Evolutionary conservation across 2,329 filamentous ascomycete species (phyloP), one percentile per base, ranked within the genome.

Genomic region (Alternaria gansuensis): DNA sequence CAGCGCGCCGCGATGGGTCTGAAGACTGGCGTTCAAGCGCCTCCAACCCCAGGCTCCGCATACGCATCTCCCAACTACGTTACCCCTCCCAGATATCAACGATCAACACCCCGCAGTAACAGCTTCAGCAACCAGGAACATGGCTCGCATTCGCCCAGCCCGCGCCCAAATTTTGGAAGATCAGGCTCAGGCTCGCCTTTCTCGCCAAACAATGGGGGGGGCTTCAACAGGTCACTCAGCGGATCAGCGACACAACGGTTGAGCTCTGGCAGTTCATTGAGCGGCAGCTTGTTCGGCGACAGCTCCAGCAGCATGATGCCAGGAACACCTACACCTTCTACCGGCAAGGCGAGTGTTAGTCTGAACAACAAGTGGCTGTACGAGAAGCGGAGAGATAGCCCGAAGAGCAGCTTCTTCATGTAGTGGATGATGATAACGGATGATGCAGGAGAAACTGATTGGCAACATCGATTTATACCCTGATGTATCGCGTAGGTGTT

Each of bases 321-420:
- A 1, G 83, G 85, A 13, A 89, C 89, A 17, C 90, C 91, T 1
- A 93, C 88, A 64, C 90, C 91, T 9, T 69, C 69, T 1, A 72
- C 64, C 3, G 74, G 75, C 80, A 85, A 87, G 56, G 88, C 89
- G 40, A 93, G 87, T 65, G 87, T 96, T 51, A 88, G 88, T 0
- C 74, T 97, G 73, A 97, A 94, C 78, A 97, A 88, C 80, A 96
- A 95, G 80, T 98, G 94, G 94, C 78, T 97, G 60, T 98, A 97
- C 74, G 92, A 97, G 78, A 91, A 88, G 79, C 90, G 90, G 17
- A 73, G 69, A 81, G 88, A 75, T 75, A 87, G 75, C 80, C 84
- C 66, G 29, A 62, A 70, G 51, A 76, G 68, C 53, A 70, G 59
- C 45, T 50, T 77, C 49, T 76, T 76, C 59, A 63, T 57, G 8